Evolutionary conservation across 176 grass and related monocot genomes (phyloP), one percentile per base, ranked within the genome.

Genomic region (Musa troglodytarum): DNA sequence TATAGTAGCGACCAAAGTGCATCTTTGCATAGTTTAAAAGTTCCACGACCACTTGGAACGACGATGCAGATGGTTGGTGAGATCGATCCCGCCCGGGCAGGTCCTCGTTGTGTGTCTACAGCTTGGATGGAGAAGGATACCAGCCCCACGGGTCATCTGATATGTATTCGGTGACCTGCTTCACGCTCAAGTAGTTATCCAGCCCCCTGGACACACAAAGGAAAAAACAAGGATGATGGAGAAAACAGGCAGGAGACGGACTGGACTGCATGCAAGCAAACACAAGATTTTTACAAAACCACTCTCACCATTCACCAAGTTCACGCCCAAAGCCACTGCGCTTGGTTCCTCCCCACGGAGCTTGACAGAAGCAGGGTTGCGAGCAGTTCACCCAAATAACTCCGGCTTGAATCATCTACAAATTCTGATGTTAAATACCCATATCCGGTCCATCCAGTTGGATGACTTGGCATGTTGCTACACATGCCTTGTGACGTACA

Each of bases 281-380:
- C 59, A 73, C 14, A 52, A 49, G 52, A 22, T 52, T 58, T 2
- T 51, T 50, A 34, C 6, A 20, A 51, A 19, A 87, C 86, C 22
- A 22, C 22, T 22, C 22, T 20, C 73, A 94, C 95, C 95, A 86
- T 86, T 99, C 90, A 69, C 95, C 95, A 0, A 99, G 95, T 80
- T 99, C 95, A 7, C 95, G 90, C 1, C 95, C 95, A 71, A 94
- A 99, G 16, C 95, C 95, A 26, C 95, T 99, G 69, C 95, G 95
- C 49, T 99, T 99, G 78, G 84, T 99, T 76, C 95, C 95, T 3
- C 95, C 95, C 95, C 95, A 99, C 1, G 95, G 95, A 52, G 90
- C 95, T 77, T 99, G 95, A 75, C 84, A 89, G 84, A 99, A 99
- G 80, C 95, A 99, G 1, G 95, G 95, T 16, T 99, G 95, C 16